These are phyloP conservation scores for Pueraria montana DNA, from an alignment of 306 rosid genomes.

Conservation along the genomic window DNA sequence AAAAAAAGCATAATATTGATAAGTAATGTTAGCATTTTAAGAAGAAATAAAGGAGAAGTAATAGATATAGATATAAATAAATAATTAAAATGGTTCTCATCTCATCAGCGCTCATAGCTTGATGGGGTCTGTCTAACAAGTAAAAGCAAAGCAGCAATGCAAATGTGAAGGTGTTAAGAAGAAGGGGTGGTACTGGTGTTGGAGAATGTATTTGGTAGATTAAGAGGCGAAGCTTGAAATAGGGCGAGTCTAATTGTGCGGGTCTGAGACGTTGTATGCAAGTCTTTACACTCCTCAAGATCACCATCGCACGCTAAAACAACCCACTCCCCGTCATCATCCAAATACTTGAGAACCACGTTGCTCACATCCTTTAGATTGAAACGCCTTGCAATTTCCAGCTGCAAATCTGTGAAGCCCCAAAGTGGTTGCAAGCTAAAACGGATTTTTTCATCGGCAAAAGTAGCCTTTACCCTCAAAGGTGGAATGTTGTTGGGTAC, in stretches of 20 bases:
- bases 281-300: slow-evolving; percentile 67
- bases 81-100: too few species aligned
- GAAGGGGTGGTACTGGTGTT: slow-evolving; percentile 9
- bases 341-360: slow-evolving; percentile 60
- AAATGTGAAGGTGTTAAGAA: too few species aligned
- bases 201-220: slow-evolving; percentile 8
- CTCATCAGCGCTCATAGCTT: too few species aligned
- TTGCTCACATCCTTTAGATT: slow-evolving; percentile 56
- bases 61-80: too few species aligned
- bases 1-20: too few species aligned
- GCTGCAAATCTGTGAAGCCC: slow-evolving; percentile 59
- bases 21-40: too few species aligned
- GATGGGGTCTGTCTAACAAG: too few species aligned
- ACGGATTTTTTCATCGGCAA: slow-evolving; percentile 63
- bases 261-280: slow-evolving; percentile 58
- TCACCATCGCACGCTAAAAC: slow-evolving; percentile 67
- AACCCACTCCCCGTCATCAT: slow-evolving; percentile 67
- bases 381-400: slow-evolving; percentile 68
- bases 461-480: slow-evolving; percentile 65
- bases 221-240: slow-evolving; percentile 57
- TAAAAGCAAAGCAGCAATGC: too few species aligned
- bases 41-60: too few species aligned
- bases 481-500: background rate
- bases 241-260: slow-evolving; percentile 64
- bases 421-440: slow-evolving; percentile 61